Evolutionary conservation across 176 grass and related monocot genomes (phyloP), one percentile per base, ranked within the genome.

Genomic region (Saccharum spontaneum): DNA sequence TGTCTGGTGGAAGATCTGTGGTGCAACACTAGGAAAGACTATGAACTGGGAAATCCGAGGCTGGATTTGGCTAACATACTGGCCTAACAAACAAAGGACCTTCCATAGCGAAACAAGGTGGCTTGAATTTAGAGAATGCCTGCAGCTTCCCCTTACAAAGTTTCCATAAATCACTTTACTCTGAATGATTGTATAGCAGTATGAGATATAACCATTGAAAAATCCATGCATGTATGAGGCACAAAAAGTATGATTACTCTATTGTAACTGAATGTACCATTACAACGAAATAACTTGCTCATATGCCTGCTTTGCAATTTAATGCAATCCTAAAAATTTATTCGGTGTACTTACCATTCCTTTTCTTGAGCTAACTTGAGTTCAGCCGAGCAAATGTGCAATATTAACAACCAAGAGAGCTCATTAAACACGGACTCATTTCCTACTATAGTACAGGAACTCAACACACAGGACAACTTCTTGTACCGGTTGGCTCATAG

Each of bases 41-140:
- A 94, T 93, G 89, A 84, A 88, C 49, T 96, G 97, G 97, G 91
- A 99, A 55, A 81, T 99, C 30, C 71, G 46, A 82, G 97, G 97
- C 0, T 91, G 79, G 80, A 92, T 99, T 86, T 90, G 97, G 93
- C 59, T 96, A 8, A 99, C 93, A 13, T 99, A 99, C 77, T 99
- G 90, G 91, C 97, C 97, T 20, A 96, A 99, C 86, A 96, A 94
- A 65, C 97, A 99, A 79, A 90, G 81, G 62, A 98, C 85, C 34
- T 90, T 85, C 38, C 89, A 98, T 70, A 92, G 70, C 18, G 91
- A 98, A 78, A 96, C 93, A 33, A 89, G 90, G 78, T 59, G 82
- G 87, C 46, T 99, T 65, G 89, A 95, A 72, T 95, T 99, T 71
- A 90, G 74, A 63, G 89, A 99, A 82, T 79, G 86, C 70, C 78